Percentiles rank a stretch among this genome's conserved stretches.
Evolutionary conservation across 2,329 filamentous ascomycete species (phyloP).

Genomic region (Chaetomium strumarium): DNA sequence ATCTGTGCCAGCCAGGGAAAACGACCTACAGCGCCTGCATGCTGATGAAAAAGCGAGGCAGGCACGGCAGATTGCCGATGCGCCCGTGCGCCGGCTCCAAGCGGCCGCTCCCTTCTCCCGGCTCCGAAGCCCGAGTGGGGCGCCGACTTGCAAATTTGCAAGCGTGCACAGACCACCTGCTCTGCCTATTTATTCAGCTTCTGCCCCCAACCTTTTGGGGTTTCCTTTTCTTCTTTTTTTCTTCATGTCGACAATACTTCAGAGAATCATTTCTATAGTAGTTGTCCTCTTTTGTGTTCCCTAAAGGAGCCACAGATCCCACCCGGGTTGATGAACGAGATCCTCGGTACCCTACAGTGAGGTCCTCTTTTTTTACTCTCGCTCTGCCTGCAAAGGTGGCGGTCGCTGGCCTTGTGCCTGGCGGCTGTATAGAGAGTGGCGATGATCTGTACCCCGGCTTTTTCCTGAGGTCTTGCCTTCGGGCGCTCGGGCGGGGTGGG

Average conservation of each 20-base stretch:
- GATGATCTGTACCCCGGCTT: constrained; percentile 84
- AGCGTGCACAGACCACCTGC: constrained; percentile 24
- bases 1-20: too few species aligned
- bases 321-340: constrained; percentile 92
- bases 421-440: constrained; percentile 75
- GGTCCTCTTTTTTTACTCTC: constrained; percentile 54
- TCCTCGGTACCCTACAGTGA: constrained; percentile 86
- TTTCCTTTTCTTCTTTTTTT: constrained; percentile 46
- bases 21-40: too few species aligned
- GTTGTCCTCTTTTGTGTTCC: constrained; percentile 87
- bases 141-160: constrained; percentile 17
- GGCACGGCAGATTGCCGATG: too few species aligned
- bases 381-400: constrained; percentile 57
- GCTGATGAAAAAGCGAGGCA: too few species aligned
- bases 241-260: constrained; percentile 56
- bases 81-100: too few species aligned
- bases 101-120: too few species aligned
- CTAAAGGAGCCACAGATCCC: constrained; percentile 87
- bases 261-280: constrained; percentile 99
- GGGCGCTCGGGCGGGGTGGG: constrained; percentile 74
- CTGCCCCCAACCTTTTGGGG: constrained; percentile 28
- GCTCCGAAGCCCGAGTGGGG: too few species aligned
- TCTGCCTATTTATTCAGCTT: constrained; percentile 47
- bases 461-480: constrained; percentile 60
- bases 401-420: constrained; percentile 31